These are phyloP conservation scores for Globisporangium nunn DNA, from an alignment of 352 stramenopile genomes.

Conservation along the genomic window DNA sequence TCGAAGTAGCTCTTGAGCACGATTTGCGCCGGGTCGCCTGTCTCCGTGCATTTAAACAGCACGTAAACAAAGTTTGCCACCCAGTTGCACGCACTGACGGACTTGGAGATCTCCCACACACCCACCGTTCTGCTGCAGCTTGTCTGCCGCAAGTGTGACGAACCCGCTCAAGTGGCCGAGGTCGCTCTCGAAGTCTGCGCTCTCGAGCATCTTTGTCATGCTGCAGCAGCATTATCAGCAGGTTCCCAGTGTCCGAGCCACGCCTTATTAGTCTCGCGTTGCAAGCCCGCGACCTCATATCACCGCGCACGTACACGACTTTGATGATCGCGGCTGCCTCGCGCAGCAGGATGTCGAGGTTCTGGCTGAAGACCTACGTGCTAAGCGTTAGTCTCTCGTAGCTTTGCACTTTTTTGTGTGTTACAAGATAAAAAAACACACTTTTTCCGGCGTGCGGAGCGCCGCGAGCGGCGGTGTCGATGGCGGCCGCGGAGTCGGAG, in stretches of 20 bases:
- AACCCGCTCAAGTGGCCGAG: slow-evolving; percentile 35
- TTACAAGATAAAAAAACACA: not conserved
- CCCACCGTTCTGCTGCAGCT: slow-evolving; percentile 40
- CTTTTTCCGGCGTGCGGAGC: slow-evolving; percentile 26
- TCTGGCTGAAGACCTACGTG: slow-evolving; percentile 41
- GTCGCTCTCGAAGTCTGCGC: slow-evolving; percentile 24
- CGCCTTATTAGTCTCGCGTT: not conserved
- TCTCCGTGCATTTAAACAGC: too few relatives aligned
- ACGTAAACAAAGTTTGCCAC: too few relatives aligned
- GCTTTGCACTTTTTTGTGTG: too few relatives aligned
- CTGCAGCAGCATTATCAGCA: slow-evolving; percentile 11
- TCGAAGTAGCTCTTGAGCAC: slow-evolving; percentile 49
- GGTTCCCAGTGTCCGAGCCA: not conserved
- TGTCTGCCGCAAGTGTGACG: slow-evolving; percentile 31
- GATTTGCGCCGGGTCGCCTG: slow-evolving; percentile 30
- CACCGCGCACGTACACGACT: slow-evolving; percentile 26
- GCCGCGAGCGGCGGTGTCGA: not conserved
- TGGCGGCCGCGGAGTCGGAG: not conserved
- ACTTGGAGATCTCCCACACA: not conserved
- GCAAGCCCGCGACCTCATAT: too few relatives aligned
- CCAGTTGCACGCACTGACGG: too few relatives aligned
- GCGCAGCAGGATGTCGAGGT: slow-evolving; percentile 43
- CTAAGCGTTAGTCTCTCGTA: too few relatives aligned
- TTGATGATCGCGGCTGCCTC: slow-evolving; percentile 43
- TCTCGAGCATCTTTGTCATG: slow-evolving; percentile 38